Percentiles rank a stretch among this genome's conserved stretches.
These are phyloP conservation scores for Hippophae tibetana DNA, from an alignment of 306 rosid genomes.

Conservation along the genomic window DNA sequence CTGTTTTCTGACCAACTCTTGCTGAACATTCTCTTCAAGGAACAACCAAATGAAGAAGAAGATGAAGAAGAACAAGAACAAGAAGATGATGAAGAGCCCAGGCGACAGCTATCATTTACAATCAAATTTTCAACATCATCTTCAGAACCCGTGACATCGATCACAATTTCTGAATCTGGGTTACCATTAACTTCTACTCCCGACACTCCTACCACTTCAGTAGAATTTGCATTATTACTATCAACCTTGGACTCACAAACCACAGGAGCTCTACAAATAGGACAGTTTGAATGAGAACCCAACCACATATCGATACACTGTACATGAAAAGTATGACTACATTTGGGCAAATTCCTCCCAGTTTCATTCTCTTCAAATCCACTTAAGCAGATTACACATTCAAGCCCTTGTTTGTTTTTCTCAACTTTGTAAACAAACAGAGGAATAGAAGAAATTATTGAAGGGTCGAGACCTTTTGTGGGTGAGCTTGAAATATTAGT, in stretches of 20 bases:
- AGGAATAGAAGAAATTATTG: conserved; percentile 48
- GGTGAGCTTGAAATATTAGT: conserved; percentile 23
- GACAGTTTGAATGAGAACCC: conserved; percentile 65
- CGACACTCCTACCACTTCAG: not conserved
- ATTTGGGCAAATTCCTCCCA: conserved; percentile 60
- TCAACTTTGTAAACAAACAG: conserved; percentile 36
- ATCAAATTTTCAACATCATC: conserved; percentile 1
- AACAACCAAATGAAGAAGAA: conserved; percentile 40
- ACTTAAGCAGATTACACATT: conserved; percentile 78
- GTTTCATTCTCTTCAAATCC: conserved; percentile 50
- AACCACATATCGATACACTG: conserved; percentile 94
- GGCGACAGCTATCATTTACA: conserved; percentile 4
- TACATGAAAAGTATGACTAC: conserved; percentile 71
- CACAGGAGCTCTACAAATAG: conserved; percentile 65
- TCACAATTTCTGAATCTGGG: conserved; percentile 7
- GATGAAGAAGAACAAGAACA: conserved; percentile 24
- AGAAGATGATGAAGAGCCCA: not conserved
- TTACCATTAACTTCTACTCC: conserved; percentile 16
- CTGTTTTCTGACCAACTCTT: conserved; percentile 27
- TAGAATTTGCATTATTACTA: not conserved
- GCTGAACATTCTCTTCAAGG: conserved; percentile 62
- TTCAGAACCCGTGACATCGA: conserved; percentile 32
- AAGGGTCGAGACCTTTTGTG: conserved; percentile 59
- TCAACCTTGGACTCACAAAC: conserved; percentile 5
- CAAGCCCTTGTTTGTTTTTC: conserved; percentile 19